These are phyloP conservation scores for Phanerochaete sordida DNA, from an alignment of 768 basidiomycete genomes.

Conservation along the genomic window DNA sequence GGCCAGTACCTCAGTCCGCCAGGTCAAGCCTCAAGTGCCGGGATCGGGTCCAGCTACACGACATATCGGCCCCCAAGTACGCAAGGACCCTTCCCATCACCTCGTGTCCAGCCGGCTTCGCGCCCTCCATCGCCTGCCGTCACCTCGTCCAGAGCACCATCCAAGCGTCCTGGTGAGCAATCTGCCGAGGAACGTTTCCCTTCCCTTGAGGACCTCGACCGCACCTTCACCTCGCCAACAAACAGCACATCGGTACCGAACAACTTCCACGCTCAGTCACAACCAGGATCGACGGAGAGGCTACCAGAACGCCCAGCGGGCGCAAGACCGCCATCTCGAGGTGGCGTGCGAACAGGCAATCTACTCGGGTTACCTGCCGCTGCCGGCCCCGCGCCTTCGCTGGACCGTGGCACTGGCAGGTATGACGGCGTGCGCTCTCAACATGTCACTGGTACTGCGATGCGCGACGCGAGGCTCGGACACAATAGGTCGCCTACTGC, in stretches of 20 bases:
- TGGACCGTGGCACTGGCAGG: constrained; percentile 5
- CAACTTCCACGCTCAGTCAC: constrained; percentile 4
- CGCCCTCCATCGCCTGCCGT: constrained; percentile 13
- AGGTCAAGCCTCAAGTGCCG: not conserved
- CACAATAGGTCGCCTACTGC: not conserved
- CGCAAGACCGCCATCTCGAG: constrained; percentile 3
- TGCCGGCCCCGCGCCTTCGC: not conserved
- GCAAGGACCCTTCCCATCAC: constrained; percentile 20
- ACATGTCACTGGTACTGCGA: constrained; percentile 51
- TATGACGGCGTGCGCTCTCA: constrained; percentile 50
- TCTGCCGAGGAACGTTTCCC: constrained; percentile 78
- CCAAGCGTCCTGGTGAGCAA: constrained; percentile 21
- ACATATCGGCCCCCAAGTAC: constrained; percentile 24
- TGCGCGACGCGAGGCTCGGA: constrained; percentile 36
- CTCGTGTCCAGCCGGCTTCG: constrained; percentile 14
- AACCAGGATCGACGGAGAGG: constrained; percentile 8
- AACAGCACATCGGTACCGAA: constrained; percentile 1
- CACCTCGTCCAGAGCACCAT: constrained; percentile 4
- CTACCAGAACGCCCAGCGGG: not conserved
- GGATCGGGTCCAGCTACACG: constrained; percentile 21
- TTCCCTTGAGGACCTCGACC: constrained; percentile 81
- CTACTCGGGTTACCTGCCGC: constrained; percentile 2
- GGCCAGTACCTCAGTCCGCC: constrained; percentile 12
- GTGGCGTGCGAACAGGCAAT: not conserved
- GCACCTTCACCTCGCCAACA: constrained; percentile 33